Base-by-base conservation (phyloP, 2,329 filamentous ascomycete genomes). In the Fusarium buxicola region DNA sequence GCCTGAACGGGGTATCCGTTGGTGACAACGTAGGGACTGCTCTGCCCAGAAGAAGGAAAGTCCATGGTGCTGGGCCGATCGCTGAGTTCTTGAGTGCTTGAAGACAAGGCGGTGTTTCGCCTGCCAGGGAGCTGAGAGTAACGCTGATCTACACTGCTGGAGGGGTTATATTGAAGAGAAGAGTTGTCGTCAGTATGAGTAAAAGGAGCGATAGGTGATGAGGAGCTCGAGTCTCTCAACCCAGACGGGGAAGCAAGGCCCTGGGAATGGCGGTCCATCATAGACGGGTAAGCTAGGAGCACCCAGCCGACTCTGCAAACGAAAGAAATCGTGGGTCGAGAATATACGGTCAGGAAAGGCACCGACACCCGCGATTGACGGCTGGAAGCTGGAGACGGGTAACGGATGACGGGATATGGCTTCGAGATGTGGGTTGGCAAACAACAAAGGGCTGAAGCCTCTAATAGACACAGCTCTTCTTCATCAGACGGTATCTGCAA, bases 361-460 rank as follows among this genome's bases (percentile, higher is more conserved):
- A 27, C 40, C 34, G 36, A 28, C 31, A 25, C 40, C 34, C 13
- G 27, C 9, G 47, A 43, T 40, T 38, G 48, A 44, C 60, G 45
- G 60, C 41, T 61, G 60, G 25, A 35, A 48, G 46, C 50, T 61
- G 51, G 36, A 52, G 24, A 61, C 60, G 60, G 58, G 58, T 58
- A 58, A 46, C 58, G 58, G 60, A 60, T 65, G 56, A 47, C 61
- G 56, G 58, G 45, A 36, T 58, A 49, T 58, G 58, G 36, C 53
- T 65, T 66, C 36, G 34, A 63, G 38, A 58, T 36, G 46, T 63
- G 56, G 31, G 58, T 31, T 39, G 27, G 43, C 62, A 65, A 65
- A 65, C 56, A 56, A 30, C 25, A 53, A 58, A 58, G 55, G 56
- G 30, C 35, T 44, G 36, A 18, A 21, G 15, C 10, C 18, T 44